Evolutionary conservation across 352 stramenopile genomes (phyloP), one percentile per base, ranked within the genome.

Genomic region (Globisporangium middletonii): DNA sequence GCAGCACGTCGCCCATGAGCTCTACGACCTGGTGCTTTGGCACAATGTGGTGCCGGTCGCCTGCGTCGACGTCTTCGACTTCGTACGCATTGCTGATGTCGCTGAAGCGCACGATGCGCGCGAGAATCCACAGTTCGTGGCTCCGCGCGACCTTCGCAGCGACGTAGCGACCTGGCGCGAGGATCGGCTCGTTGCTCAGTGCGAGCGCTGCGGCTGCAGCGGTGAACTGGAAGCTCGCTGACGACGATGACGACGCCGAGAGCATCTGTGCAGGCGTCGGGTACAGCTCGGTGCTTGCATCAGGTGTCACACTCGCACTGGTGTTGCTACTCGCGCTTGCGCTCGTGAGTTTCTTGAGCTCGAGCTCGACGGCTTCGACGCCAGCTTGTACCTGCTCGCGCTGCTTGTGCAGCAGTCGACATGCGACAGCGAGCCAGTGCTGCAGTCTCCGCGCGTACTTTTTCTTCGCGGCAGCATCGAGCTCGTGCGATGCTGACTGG

Each of bases 1-100:
- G 50, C 15, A 92, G 64, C 33, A 72, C 78, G 46, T 89, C 85
- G 12, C 96, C 76, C 2, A 92, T 89, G 26, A 98, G 77, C 49
- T 93, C 81, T 42, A 98, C 96, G 4, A 98, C 76, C 61, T 88
- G 78, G 49, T 88, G 67, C 53, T 77, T 74, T n/a, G 78, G 75
- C 46, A 92, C 83, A 27, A 90, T 64, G 59, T 92, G 83, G 54
- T 85, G 82, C 42, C 79, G 67, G 65, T 98, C 92, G 28, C 79
- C 76, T 3, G 72, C 72, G 63, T 95, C 85, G 63, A 98, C 89
- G 79, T 98, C 94, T 68, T 98, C 92, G 23, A 98, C 94, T 73
- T 98, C 89, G 66, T 98, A 98, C n/a, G 88, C 89, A 66, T 94
- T 88, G 27, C 73, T 93, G n/a, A 94, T 74, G 30, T 72, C 60